phyloP scores from a whole-genome alignment of 495 filamentous ascomycete species.

The Hypoxylon subgilvum region DNA sequence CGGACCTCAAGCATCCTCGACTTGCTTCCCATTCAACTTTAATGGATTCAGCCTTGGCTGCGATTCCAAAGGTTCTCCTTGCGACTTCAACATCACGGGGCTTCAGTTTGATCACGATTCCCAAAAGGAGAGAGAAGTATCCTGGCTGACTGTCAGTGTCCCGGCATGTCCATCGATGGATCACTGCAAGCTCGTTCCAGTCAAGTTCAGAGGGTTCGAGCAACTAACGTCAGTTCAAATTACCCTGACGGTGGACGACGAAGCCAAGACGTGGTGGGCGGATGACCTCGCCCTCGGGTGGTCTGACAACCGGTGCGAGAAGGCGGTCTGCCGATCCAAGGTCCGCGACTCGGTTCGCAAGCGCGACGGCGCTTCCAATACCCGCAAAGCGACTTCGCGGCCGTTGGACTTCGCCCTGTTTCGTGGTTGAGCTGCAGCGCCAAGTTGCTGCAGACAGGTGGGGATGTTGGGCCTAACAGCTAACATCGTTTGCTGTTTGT shows the following conservation, averaged over 20 bases:
- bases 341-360: constrained; percentile 42
- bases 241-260: constrained; percentile 35
- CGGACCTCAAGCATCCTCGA: constrained; percentile 38
- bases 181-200: constrained; percentile 44
- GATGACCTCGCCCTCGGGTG: constrained; percentile 53
- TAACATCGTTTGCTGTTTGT: constrained; percentile 38
- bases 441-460: constrained; percentile 8
- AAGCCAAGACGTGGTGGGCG: constrained; percentile 48
- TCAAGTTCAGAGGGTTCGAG: constrained; percentile 44
- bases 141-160: constrained; percentile 38
- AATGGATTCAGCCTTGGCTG: constrained; percentile 49
- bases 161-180: constrained; percentile 40
- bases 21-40: constrained; percentile 53
- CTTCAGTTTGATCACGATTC: constrained; percentile 37
- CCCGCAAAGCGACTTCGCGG: constrained; percentile 18
- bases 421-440: constrained; percentile 26
- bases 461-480: constrained; percentile 9
- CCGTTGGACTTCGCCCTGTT: constrained; percentile 30
- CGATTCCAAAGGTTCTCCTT: constrained; percentile 44
- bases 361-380: constrained; percentile 14
- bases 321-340: constrained; percentile 46
- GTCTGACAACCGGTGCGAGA: constrained; percentile 49
- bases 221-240: constrained; percentile 50
- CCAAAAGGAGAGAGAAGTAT: constrained; percentile 19
- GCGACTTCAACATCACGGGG: constrained; percentile 49